Conservation (phyloP, 305 asterid genomes). For the Fraxinus nigra region DNA sequence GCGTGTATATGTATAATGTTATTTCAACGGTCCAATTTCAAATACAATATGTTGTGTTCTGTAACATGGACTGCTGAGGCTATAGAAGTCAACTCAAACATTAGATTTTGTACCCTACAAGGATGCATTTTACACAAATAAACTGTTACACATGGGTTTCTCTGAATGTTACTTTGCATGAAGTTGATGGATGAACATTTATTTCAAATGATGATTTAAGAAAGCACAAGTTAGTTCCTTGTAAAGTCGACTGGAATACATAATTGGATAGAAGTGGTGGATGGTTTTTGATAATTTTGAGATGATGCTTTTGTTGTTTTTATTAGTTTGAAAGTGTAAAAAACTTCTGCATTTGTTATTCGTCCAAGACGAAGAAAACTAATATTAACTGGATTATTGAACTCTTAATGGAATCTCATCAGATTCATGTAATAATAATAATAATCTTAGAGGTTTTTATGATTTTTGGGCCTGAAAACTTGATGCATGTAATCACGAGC, state of each 20-base stretch:
- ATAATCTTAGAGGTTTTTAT: conserved; percentile 1
- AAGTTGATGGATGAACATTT: conserved; percentile 39
- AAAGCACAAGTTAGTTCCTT: conserved; percentile 53
- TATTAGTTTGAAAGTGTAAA: conserved; percentile 8
- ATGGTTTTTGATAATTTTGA: conserved; percentile 20
- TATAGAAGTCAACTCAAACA: conserved; percentile 1
- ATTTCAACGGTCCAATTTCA: background rate
- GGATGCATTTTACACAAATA: background rate
- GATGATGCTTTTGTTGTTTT: conserved; percentile 8
- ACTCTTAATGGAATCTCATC: background rate
- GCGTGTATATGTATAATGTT: background rate
- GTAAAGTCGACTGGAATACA: conserved; percentile 39
- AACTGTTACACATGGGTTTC: background rate
- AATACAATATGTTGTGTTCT: background rate
- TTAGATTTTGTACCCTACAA: background rate
- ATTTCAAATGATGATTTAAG: conserved; percentile 31
- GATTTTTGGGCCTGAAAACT: conserved; percentile 17
- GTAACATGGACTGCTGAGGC: background rate
- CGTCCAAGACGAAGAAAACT: conserved; percentile 1
- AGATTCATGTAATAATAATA: background rate
- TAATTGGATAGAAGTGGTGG: conserved; percentile 47
- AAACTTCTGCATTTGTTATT: background rate
- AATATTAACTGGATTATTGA: background rate
- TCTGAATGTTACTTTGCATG: conserved; percentile 1
- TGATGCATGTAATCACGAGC: conserved; percentile 29